Base-by-base conservation (phyloP, 495 filamentous ascomycete genomes). In the Tuber melanosporum region DNA sequence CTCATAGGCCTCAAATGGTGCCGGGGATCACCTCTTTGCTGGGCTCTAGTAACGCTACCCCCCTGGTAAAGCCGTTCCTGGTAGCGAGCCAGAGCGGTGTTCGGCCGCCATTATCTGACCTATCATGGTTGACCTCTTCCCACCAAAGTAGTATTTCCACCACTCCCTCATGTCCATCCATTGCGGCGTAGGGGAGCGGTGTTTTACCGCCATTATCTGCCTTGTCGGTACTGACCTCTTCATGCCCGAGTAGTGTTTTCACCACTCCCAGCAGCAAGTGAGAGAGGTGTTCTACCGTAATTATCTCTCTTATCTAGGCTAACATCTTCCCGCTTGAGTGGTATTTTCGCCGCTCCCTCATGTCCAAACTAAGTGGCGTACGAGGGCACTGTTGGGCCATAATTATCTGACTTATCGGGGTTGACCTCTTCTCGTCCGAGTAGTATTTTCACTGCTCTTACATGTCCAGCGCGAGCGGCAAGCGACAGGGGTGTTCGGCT, bases 21-120 rank as follows among this genome's bases (percentile, higher is more conserved):
- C 45, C 19, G 14, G 45, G 45, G 12, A 5, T 46, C 1, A 17
- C 14, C 1, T 1, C 14, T 46, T 2, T 46, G 45, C 10, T 46
- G 17, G 45, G 17, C 45, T 46, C 14, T 46, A 46, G 45, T 17
- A 46, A 5, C 45, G 45, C 45, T 46, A 17, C 45, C 45, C 1
- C 45, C 14, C 14, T 46, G 45, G 45, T 46, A 17, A 17, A 17
- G 45, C 82, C 76, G 1, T 75, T 52, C 47, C 7, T 3, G 43
- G 83, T 84, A 47, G 73, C 78, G 9, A 2, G 72, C 22, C 43
- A 72, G 17, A 78, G 73, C 42, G 78, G 78, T 32, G 78, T 78
- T 49, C 6, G 36, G 20, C 57, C 75, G 44, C 76, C n/a, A 4
- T 46, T 44, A 43, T 83, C 75, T 70, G 44, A 72, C 39, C 49